Base-by-base conservation (phyloP, 2,329 filamentous ascomycete species). In the Zymoseptoria brevis region DNA sequence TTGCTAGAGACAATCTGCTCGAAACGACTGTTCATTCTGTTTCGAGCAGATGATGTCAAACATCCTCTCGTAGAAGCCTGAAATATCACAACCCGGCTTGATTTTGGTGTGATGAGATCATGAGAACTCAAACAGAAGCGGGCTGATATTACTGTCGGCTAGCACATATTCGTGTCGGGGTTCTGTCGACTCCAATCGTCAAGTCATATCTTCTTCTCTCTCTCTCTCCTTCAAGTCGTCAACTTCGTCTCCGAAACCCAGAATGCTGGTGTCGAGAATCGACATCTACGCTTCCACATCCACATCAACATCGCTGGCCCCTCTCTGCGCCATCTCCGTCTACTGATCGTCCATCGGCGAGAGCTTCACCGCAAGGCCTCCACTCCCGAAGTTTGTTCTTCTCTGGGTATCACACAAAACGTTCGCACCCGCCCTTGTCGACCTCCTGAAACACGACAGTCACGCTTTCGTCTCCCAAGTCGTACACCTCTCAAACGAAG, bases 401-500 rank as follows among this genome's bases (percentile, higher is more conserved):
- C 55, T 21, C 35, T 35, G 35, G 29, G 35, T 45, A 45, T 45
- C 35, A 45, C 35, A 41, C 35, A 45, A 45, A 45, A 45, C 3
- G 35, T 45, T n/a, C 35, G 35, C 13, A 16, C 16, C 35, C 13
- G 35, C 35, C 35, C 4, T n/a, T n/a, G 5, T 45, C 35, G 13
- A 45, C 5, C 5, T n/a, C 13, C 6, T 11, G 13, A 45, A 45
- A 45, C 35, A 45, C 35, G 35, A 45, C 35, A 45, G 35, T 45
- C 13, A 45, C 13, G 13, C 13, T 16, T 50, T 35, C 50, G 26
- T 19, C 30, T 9, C 54, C 26, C 41, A 9, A n/a, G 55, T 9
- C 11, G 26, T 24, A 49, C 19, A 3, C 41, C n/a, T 48, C 60
- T 80, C 75, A 92, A 62, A 88, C 87, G 77, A 95, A 95, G 75